phyloP scores from a whole-genome alignment of 2,329 filamentous ascomycete species.

The Dactylonectria macrodidyma region DNA sequence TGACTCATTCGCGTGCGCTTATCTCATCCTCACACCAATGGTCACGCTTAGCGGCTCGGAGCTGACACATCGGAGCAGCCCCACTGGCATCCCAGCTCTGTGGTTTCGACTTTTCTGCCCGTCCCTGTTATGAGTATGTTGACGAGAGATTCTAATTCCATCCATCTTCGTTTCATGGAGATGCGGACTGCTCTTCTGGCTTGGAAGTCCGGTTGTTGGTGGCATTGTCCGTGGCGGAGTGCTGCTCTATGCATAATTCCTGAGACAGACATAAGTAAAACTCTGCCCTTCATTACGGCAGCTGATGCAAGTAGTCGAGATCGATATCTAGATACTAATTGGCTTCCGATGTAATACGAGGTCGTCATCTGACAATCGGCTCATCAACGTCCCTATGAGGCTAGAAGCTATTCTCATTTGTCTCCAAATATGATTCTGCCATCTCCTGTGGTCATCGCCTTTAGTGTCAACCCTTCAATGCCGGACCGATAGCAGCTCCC shows the following conservation, averaged over 20 bases:
- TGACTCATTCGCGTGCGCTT: no score
- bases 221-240: background rate
- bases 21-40: background rate
- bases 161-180: no score
- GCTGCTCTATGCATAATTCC: background rate
- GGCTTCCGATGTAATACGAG: background rate
- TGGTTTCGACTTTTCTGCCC: background rate
- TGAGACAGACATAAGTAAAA: background rate
- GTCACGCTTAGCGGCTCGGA: constrained; percentile 13
- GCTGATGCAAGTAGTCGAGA: background rate
- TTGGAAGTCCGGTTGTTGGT: background rate
- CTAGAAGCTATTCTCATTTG: background rate
- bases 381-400: background rate
- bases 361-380: background rate
- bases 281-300: background rate
- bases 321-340: background rate
- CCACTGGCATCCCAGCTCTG: constrained; percentile 3
- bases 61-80: constrained; percentile 3
- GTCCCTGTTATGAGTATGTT: background rate
- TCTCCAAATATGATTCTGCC: background rate
- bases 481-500: constrained; percentile 6
- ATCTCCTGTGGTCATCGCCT: background rate
- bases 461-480: background rate
- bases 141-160: background rate
- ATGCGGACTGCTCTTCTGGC: no score